Evolutionary conservation across 2,329 filamentous ascomycete species (phyloP), one percentile per base, ranked within the genome.

Genomic region (Dothistroma septosporum): DNA sequence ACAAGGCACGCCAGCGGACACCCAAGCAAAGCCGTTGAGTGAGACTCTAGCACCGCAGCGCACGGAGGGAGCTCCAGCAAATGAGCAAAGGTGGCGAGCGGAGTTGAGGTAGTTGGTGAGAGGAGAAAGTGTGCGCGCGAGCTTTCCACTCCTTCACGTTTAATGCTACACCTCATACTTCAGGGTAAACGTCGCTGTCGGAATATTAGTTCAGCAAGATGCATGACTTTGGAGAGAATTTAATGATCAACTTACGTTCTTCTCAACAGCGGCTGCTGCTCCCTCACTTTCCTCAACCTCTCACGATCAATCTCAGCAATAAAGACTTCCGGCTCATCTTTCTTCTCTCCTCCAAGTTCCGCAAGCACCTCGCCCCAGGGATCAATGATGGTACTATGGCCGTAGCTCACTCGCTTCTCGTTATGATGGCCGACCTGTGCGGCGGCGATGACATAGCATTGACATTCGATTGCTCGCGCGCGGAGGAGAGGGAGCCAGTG

Each of bases 401-500:
- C 93, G 76, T 94, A 96, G 75, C 90, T 95, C 31, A 84, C 82
- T 60, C 93, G 81, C 75, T 87, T 91, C 63, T 86, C 84, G 68
- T 91, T 92, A 72, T 88, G 91, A 41, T 79, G 74, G 0, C 92
- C 92, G 22, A 85, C 72, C 75, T 97, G 92, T 44, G 92, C 93
- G 0, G 92, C 87, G 10, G 92, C 93, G 62, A 97, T 79, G 1
- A 97, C 87, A 79, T 90, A 97, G 58, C 86, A 86, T 76, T 97
- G 90, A 19, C 88, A 91, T 79, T 97, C 93, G 62, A 97, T 91
- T 10, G 93, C 93, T 52, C 93, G 81, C 3, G 91, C 87, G 31
- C 90, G 81, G 14, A 97, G 79, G 6, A 97, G 77, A 1, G 85
- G 80, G 70, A 91, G 86, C 93, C 93, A 97, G 76, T 97, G 93